These are phyloP conservation scores for Hygrophorus pudorinus DNA, from an alignment of 768 basidiomycete genomes.

Conservation along the genomic window DNA sequence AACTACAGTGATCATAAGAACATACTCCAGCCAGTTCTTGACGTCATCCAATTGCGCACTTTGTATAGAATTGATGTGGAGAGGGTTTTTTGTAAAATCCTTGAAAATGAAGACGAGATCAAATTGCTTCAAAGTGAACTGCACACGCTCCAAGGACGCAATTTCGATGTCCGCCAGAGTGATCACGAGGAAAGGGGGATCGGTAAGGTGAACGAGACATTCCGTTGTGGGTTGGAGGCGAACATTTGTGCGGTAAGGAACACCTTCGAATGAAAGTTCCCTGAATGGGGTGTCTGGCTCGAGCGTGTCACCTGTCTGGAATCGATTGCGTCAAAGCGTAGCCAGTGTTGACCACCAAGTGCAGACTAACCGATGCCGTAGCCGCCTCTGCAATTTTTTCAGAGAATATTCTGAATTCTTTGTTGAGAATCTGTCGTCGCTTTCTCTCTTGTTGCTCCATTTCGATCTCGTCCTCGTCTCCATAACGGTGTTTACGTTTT, in stretches of 20 bases:
- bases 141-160: constrained; percentile 92
- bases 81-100: constrained; percentile 84
- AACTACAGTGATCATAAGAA: constrained; percentile 8
- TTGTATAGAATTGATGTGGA: constrained; percentile 96
- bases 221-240: constrained; percentile 94
- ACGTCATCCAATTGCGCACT: constrained; percentile 88
- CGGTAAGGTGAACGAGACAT: constrained; percentile 90
- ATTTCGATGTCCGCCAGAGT: constrained; percentile 94
- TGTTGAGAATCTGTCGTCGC: constrained; percentile 81
- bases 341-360: not conserved
- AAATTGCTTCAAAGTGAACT: constrained; percentile 93
- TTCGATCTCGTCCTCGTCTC: constrained; percentile 98
- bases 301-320: constrained; percentile 62
- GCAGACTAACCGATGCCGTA: constrained; percentile 52
- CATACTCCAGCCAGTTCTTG: constrained; percentile 98
- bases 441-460: constrained; percentile 96
- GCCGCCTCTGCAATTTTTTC: constrained; percentile 86
- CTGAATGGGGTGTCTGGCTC: constrained; percentile 97
- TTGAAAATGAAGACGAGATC: constrained; percentile 96
- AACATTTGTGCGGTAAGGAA: constrained; percentile 91
- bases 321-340: constrained; percentile 1
- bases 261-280: constrained; percentile 94
- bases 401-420: constrained; percentile 88
- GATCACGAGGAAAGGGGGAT: constrained; percentile 92
- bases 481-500: constrained; percentile 93